These are phyloP conservation scores for Domatiomyces catenatus DNA, from an alignment of 2,329 filamentous ascomycete species.

Conservation along the genomic window DNA sequence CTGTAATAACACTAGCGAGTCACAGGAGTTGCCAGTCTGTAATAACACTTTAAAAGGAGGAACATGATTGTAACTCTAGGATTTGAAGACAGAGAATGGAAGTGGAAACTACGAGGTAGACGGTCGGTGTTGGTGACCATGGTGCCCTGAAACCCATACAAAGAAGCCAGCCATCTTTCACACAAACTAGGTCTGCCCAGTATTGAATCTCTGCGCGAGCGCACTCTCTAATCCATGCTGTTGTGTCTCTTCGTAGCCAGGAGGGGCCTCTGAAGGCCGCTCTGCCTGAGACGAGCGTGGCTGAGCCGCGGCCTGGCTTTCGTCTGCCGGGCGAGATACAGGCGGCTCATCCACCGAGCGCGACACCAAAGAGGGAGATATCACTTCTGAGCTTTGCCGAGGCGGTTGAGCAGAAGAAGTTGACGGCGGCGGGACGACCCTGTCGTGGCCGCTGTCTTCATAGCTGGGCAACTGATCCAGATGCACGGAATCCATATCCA, in stretches of 20 bases:
- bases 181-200: not conserved
- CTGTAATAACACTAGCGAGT: no score
- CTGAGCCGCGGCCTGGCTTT: slow-evolving; percentile 14
- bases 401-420: slow-evolving; percentile 22
- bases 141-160: not conserved
- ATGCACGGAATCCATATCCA: slow-evolving; percentile 51
- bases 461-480: slow-evolving; percentile 83
- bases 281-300: slow-evolving; percentile 13
- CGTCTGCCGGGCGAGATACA: slow-evolving; percentile 6
- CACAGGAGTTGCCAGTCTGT: no score
- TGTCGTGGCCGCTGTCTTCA: slow-evolving; percentile 41
- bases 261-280: no score
- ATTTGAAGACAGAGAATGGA: not conserved
- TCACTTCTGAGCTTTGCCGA: slow-evolving; percentile 11
- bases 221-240: slow-evolving; percentile 62
- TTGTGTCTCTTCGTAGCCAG: slow-evolving; percentile 83
- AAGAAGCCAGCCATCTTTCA: not conserved
- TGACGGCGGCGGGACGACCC: slow-evolving; percentile 18
- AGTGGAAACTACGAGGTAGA: not conserved
- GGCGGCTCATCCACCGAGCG: slow-evolving; percentile 11
- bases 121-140: not conserved
- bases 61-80: not conserved
- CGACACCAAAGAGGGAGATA: not conserved
- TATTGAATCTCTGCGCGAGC: slow-evolving; percentile 41
- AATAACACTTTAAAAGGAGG: not conserved